Conservation (phyloP, 2,329 filamentous ascomycete species). For the Diplodia scrobiculata region DNA sequence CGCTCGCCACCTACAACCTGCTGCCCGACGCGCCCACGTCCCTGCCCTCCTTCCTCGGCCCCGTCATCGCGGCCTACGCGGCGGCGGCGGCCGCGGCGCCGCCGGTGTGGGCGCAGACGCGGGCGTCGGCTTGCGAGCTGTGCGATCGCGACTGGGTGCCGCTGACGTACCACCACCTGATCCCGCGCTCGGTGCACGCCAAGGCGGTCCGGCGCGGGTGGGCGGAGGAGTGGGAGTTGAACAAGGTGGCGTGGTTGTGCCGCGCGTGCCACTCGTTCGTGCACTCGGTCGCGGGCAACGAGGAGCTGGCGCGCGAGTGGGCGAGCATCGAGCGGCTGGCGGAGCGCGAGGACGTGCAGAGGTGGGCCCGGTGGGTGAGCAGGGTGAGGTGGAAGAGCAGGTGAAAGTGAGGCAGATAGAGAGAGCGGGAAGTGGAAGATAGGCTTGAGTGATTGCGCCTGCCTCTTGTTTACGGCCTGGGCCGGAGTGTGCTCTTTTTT, state of each 20-base stretch:
- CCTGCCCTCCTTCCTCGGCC: constrained; percentile 60
- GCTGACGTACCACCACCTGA: constrained; percentile 81
- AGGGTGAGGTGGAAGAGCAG: constrained; percentile 66
- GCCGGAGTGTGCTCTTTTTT: neutral
- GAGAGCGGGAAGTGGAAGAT: neutral
- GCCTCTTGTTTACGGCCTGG: neutral
- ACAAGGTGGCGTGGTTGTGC: constrained; percentile 84
- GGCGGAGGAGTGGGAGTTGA: constrained; percentile 73
- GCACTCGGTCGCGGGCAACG: constrained; percentile 72
- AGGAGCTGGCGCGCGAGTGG: constrained; percentile 72
- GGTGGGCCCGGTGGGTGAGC: constrained; percentile 72
- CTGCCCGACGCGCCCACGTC: constrained; percentile 48
- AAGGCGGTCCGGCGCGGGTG: constrained; percentile 77
- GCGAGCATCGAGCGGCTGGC: constrained; percentile 73
- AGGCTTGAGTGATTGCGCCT: neutral
- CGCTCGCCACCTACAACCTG: constrained; percentile 67
- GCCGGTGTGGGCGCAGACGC: constrained; percentile 63
- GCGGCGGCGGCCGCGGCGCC: constrained; percentile 61
- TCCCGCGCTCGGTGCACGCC: constrained; percentile 74
- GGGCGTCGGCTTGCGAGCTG: constrained; percentile 67
- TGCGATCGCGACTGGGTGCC: constrained; percentile 74
- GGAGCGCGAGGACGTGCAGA: constrained; percentile 69
- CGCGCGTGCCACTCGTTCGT: constrained; percentile 82
- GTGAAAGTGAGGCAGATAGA: neutral
- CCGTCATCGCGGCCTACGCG: constrained; percentile 66